Evolutionary conservation across 2,329 filamentous ascomycete species (phyloP).

Genomic region (Microcyclospora pomicola): DNA sequence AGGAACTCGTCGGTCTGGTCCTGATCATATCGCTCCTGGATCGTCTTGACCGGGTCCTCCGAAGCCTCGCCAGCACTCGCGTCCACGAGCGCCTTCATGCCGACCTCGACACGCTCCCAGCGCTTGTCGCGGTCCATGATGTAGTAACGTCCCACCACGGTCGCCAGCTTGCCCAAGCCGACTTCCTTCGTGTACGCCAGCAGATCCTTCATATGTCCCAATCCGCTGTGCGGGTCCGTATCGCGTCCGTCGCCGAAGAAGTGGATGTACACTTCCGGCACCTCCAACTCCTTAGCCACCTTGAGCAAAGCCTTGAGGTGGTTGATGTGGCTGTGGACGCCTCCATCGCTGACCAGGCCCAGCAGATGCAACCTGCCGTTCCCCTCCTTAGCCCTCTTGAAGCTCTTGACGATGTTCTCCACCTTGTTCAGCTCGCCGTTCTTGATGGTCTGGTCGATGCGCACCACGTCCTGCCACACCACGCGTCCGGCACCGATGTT

Average conservation of each 20-base stretch:
- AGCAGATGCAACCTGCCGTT: constrained; percentile 87
- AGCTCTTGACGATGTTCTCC: constrained; percentile 61
- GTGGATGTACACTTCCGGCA: constrained; percentile 93
- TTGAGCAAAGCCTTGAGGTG: constrained; percentile 79
- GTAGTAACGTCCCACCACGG: constrained; percentile 90
- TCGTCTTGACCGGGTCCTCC: constrained; percentile 69
- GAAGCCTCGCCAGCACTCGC: constrained; percentile 76
- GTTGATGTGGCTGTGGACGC: constrained; percentile 89
- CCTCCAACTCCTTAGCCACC: constrained; percentile 74
- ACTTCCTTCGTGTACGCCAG: constrained; percentile 70
- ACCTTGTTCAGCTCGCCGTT: constrained; percentile 65
- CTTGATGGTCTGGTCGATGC: constrained; percentile 88
- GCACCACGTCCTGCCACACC: constrained; percentile 85
- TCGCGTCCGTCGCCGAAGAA: constrained; percentile 98
- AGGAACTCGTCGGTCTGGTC: constrained; percentile 94
- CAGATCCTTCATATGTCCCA: constrained; percentile 75
- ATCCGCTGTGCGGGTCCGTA: constrained; percentile 90
- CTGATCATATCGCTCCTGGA: constrained; percentile 77
- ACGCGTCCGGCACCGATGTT: constrained; percentile 97
- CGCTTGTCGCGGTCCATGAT: constrained; percentile 99
- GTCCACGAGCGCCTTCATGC: constrained; percentile 65
- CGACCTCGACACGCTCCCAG: constrained; percentile 88
- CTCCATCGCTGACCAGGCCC: constrained; percentile 86
- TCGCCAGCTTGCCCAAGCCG: constrained; percentile 75
- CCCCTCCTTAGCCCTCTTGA: constrained; percentile 67